Base-by-base conservation (phyloP, 768 basidiomycete genomes). In the Albatrellus ellisii region DNA sequence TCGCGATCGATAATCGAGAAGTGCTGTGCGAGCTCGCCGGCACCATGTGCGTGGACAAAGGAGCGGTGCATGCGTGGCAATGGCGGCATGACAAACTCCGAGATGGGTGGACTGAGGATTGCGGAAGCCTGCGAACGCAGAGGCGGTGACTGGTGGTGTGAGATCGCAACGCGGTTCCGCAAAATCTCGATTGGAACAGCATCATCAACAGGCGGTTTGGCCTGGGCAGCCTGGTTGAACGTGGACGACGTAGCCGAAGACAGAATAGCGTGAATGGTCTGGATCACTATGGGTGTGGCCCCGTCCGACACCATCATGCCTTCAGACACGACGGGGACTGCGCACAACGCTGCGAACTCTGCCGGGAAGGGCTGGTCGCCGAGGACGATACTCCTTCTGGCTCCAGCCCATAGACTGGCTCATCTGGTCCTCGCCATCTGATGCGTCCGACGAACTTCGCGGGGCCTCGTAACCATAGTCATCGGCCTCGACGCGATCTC, bases 1-100 rank as follows among this genome's bases (percentile, higher is more conserved):
- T 92, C 89, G 20, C 85, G 72, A 48, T 94, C 89, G 48, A 94
- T 88, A 70, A 88, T 79, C 6, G 81, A 70, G 53, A 92, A 84
- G 52, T 90, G 84, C 40, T 77, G 69, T 1, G 82, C 82, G 26
- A 95, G 57, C 4, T 60, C 61, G 27, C 75, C 73, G 1, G 82
- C 73, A 4, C 73, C 66, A 54, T 72, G 66, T 24, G 55, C 59
- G n/a, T 87, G 62, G 39, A 91, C 67, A 62, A 83, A 91, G 2
- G 82, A 87, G 7, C 72, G 75, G 53, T 84, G 74, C 6, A 61
- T 55, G n/a, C 65, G 68, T 12, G 45, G 40, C 11, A 17, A 39
- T 24, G 15, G 35, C n/a, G 15, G 43, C 26, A 12, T 10, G 12
- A 37, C 32, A 29, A 42, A 37, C 22, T 42, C 36, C 34, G 40